These are phyloP conservation scores for Angomonas desouzai DNA, from an alignment of 208 protist genomes.

Conservation along the genomic window DNA sequence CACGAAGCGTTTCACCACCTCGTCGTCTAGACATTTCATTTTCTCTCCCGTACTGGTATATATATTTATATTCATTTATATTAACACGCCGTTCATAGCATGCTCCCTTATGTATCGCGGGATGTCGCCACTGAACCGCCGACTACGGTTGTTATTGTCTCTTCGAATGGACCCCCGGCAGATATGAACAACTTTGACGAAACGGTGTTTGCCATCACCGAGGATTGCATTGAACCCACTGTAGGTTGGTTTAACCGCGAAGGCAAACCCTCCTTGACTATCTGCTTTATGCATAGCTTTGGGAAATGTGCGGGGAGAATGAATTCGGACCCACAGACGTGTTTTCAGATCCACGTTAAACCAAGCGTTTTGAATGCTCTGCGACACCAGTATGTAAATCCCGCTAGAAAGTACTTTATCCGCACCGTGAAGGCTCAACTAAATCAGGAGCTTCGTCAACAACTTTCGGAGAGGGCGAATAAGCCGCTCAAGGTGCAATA, in stretches of 20 bases:
- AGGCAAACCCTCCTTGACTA: slow-evolving; percentile 40
- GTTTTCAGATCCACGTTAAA: slow-evolving; percentile 58
- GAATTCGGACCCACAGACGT: slow-evolving; percentile 36
- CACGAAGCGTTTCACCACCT: too few species aligned
- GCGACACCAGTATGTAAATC: slow-evolving; percentile 38
- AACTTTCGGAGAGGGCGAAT: slow-evolving; percentile 33
- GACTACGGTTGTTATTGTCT: slow-evolving; percentile 43
- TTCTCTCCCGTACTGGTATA: too few species aligned
- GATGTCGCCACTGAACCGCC: slow-evolving; percentile 51
- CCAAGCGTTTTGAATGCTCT: slow-evolving; percentile 36
- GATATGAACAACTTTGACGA: slow-evolving; percentile 30
- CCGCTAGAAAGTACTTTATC: slow-evolving; percentile 35
- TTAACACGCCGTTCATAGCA: slow-evolving; percentile 8
- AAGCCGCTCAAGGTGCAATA: slow-evolving; percentile 60
- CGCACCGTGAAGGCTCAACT: slow-evolving; percentile 48
- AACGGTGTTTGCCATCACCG: slow-evolving; percentile 37
- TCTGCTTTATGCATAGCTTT: slow-evolving; percentile 70
- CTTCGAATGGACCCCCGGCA: slow-evolving; percentile 26
- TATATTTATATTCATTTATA: slow-evolving; percentile 11
- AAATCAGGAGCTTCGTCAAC: slow-evolving; percentile 31
- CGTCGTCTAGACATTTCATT: too few species aligned
- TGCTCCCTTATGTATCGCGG: slow-evolving; percentile 36
- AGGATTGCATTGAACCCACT: slow-evolving; percentile 49
- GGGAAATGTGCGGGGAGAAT: slow-evolving; percentile 42
- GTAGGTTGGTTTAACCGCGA: slow-evolving; percentile 45